These are phyloP conservation scores for Aureobasidium leucospermi DNA, from an alignment of 2,329 filamentous ascomycete species.

Conservation along the genomic window DNA sequence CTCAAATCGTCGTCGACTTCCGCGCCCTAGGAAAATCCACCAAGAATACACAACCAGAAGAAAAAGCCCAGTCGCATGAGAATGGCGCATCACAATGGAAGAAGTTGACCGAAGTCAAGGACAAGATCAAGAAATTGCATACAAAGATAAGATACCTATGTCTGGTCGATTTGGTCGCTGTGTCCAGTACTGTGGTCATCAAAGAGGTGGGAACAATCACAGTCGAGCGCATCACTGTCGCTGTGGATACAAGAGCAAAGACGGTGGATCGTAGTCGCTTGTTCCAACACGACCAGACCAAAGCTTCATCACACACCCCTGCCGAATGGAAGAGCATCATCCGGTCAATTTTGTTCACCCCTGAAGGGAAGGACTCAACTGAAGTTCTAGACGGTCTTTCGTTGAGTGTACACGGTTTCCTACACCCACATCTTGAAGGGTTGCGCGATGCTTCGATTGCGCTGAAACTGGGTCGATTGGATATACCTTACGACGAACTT, in stretches of 20 bases:
- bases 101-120: conserved; percentile 68
- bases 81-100: conserved; percentile 56
- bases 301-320: conserved; percentile 58
- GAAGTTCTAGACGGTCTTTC: conserved; percentile 84
- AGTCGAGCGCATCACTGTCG: conserved; percentile 73
- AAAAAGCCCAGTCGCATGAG: conserved; percentile 17
- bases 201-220: conserved; percentile 78
- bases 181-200: conserved; percentile 70
- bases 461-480: conserved; percentile 82
- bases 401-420: conserved; percentile 82
- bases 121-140: conserved; percentile 79
- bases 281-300: conserved; percentile 69
- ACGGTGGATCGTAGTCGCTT: conserved; percentile 85
- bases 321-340: conserved; percentile 91
- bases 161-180: conserved; percentile 73
- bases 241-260: conserved; percentile 84
- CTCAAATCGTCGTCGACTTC: conserved; percentile 76
- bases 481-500: conserved; percentile 85
- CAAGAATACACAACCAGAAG: conserved; percentile 14
- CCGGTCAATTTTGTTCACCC: conserved; percentile 80
- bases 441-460: conserved; percentile 84
- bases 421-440: conserved; percentile 79
- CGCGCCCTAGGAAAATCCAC: conserved; percentile 47
- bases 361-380: conserved; percentile 73
- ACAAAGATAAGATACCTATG: conserved; percentile 80